Evolutionary conservation across 1,284 basidiomycete genomes (phyloP), one percentile per base, ranked within the genome.

Genomic region (Ganoderma sinense): DNA sequence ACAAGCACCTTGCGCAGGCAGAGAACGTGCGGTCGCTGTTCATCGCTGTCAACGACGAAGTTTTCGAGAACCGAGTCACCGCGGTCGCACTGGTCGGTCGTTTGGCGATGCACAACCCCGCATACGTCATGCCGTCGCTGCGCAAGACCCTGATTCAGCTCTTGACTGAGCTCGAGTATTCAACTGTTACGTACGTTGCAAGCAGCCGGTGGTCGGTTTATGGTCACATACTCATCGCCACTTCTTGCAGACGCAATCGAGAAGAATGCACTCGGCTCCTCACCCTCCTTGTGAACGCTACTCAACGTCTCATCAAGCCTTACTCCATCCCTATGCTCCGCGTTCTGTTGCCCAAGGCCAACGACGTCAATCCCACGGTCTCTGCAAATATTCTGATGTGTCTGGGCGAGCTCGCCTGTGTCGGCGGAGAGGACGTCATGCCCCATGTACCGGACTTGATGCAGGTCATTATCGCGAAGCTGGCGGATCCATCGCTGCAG

Each of bases 81-180:
- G 97, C 97, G 4, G 96, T 99, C 61, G 85, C 86, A 33, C 89
- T 99, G 73, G 98, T 99, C 74, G 98, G 98, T 2, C 92, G 98
- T 36, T 88, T 99, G 33, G 96, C 97, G 2, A 91, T 93, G 77
- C 95, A 98, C 83, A 99, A 99, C 77, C 98, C 98, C 0, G 98
- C 98, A 45, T 98, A 99, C 83, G 97, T 99, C 41, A 99, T 99
- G 94, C 97, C 98, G 4, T 97, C 96, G 7, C 84, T 99, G 48
- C 89, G 98, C 65, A 99, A 99, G 81, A 94, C 97, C 2, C 86
- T 99, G 67, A 98, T 99, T 70, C 97, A 99, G 80, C 89, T 99
- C 10, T 86, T 99, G 66, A 99, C 98, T 0, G 98, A 99, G 82
- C 85, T 99, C 61, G 97, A 99, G 82, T 99, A 99, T 79, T 96